A percentile compares a stretch with the other conserved stretches of the same genome.
Conservation (phyloP, 805 yeast species). For the Candida nemodendra region DNA sequence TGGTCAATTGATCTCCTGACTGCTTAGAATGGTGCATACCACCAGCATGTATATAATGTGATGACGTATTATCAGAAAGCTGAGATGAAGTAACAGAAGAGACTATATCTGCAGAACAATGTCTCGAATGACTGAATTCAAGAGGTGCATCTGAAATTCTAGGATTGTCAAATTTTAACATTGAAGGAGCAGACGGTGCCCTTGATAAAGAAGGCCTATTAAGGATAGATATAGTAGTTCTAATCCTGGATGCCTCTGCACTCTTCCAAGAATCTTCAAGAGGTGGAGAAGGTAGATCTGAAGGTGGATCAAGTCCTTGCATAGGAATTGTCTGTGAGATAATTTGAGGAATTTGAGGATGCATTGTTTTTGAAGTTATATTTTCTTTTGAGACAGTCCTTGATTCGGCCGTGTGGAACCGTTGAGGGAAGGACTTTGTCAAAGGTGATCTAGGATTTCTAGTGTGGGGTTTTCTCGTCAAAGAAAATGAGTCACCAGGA, state of each 20-base stretch:
- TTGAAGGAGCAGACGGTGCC: slow-evolving; percentile 22
- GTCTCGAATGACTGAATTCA: neutral
- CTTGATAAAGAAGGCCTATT: slow-evolving; percentile 10
- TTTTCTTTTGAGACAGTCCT: slow-evolving; percentile 11
- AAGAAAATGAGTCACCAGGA: slow-evolving; percentile 20
- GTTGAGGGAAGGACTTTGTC: slow-evolving; percentile 21
- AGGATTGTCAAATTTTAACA: slow-evolving; percentile 3
- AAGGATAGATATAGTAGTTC: too few species aligned
- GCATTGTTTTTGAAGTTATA: too few species aligned
- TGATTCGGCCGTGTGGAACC: slow-evolving; percentile 22
- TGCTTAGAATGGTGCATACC: too few species aligned
- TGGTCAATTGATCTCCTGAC: too few species aligned
- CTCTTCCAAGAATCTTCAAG: neutral
- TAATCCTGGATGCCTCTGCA: too few species aligned
- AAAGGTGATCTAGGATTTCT: slow-evolving; percentile 23
- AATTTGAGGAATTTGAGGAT: too few species aligned
- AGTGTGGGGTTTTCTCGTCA: slow-evolving; percentile 8
- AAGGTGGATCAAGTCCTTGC: too few species aligned
- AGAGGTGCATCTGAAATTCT: slow-evolving; percentile 8
- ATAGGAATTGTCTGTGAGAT: too few species aligned
- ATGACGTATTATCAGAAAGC: neutral
- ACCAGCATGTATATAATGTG: neutral
- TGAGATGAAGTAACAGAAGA: neutral
- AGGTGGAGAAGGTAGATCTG: neutral
- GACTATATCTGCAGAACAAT: neutral